These are phyloP conservation scores for Breynia disticha DNA, from an alignment of 441 rosid genomes.

Conservation along the genomic window DNA sequence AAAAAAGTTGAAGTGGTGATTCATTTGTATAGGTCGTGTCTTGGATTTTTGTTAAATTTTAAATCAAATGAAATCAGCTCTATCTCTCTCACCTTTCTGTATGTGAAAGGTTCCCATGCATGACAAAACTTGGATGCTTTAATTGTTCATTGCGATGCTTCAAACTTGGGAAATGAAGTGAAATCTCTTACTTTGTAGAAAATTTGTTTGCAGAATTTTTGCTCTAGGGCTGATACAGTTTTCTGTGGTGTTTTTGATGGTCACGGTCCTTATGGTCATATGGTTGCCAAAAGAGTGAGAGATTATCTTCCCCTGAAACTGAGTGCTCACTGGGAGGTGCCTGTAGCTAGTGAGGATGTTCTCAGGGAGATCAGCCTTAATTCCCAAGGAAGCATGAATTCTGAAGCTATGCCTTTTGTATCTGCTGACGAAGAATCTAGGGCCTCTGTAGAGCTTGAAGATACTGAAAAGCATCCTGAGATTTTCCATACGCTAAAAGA, in stretches of 20 bases:
- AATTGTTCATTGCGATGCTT: neutral
- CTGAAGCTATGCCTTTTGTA: slow-evolving; percentile 50
- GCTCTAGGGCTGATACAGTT: slow-evolving; percentile 70
- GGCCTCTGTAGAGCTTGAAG: slow-evolving; percentile 40
- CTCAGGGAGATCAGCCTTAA: slow-evolving; percentile 41
- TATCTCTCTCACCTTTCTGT: no score
- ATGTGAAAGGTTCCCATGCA: no score
- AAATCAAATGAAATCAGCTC: no score
- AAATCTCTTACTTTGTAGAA: slow-evolving; percentile 14
- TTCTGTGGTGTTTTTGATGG: slow-evolving; percentile 99
- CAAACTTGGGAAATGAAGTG: neutral
- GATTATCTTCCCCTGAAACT: slow-evolving; percentile 83
- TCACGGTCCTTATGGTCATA: slow-evolving; percentile 95
- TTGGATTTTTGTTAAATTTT: no score
- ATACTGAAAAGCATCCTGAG: slow-evolving; percentile 40
- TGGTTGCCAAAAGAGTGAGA: slow-evolving; percentile 92
- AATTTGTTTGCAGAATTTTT: slow-evolving; percentile 57
- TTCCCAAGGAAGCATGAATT: slow-evolving; percentile 39
- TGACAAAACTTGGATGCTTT: no score
- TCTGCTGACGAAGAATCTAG: slow-evolving; percentile 64
- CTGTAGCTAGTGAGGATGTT: slow-evolving; percentile 38
- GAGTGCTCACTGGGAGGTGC: slow-evolving; percentile 75
- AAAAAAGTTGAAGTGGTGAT: no score
- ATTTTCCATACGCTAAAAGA: slow-evolving; percentile 62
- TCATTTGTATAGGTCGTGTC: no score